Conservation (phyloP, 1,284 basidiomycete genomes). For the Cryptococcus sp. region DNA sequence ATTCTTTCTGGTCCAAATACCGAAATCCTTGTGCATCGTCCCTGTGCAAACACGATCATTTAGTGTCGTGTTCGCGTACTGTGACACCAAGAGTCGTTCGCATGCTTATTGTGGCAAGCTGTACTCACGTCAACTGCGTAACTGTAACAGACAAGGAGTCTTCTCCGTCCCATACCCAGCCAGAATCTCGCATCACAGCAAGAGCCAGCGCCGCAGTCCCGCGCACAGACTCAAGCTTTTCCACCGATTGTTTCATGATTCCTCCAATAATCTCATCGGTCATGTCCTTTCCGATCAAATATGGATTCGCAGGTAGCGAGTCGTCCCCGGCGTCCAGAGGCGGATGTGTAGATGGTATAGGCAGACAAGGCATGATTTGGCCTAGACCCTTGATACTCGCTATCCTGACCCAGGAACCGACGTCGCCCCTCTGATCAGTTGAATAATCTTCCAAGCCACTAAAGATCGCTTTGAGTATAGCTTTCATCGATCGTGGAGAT, state of each 20-base stretch:
- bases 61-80: background rate
- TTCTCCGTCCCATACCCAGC: slow-evolving; percentile 45
- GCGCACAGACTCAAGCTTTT: slow-evolving; percentile 87
- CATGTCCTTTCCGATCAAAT: background rate
- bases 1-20: slow-evolving; percentile 65
- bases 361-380: slow-evolving; percentile 22
- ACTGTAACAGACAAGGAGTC: slow-evolving; percentile 21
- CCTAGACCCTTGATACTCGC: slow-evolving; percentile 60
- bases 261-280: slow-evolving; percentile 58
- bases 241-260: slow-evolving; percentile 83
- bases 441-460: slow-evolving; percentile 83
- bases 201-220: slow-evolving; percentile 71
- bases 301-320: too few relatives aligned
- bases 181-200: slow-evolving; percentile 54
- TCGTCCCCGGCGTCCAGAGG: background rate
- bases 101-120: too few relatives aligned
- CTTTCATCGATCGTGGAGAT: slow-evolving; percentile 2
- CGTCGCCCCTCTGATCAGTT: slow-evolving; percentile 91
- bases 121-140: slow-evolving; percentile 6
- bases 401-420: slow-evolving; percentile 94
- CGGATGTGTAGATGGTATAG: background rate
- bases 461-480: slow-evolving; percentile 51
- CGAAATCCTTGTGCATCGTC: slow-evolving; percentile 36
- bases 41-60: slow-evolving; percentile 57
- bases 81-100: too few relatives aligned